A percentile compares a stretch with the other conserved stretches of the same genome.
Evolutionary conservation across 2,329 filamentous ascomycete genomes (phyloP).

Genomic region (Chrysoporthe austroafricana): DNA sequence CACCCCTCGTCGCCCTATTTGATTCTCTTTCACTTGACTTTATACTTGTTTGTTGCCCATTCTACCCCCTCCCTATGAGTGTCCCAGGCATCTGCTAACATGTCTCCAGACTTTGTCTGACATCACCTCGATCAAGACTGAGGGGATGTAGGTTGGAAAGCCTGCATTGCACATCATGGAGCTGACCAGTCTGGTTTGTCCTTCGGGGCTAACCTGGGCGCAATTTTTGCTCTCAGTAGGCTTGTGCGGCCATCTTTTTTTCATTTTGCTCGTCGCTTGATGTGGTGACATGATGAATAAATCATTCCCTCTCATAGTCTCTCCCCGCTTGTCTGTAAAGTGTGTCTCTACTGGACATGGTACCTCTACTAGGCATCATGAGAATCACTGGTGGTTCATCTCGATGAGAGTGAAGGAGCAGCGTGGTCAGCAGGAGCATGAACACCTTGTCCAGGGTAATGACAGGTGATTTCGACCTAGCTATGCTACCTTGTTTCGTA

Average conservation of each 20-base stretch:
- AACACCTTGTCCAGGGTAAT: no score
- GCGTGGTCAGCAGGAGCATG: no score
- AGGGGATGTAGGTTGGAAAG: slow-evolving; percentile 45
- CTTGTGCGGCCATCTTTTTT: slow-evolving; percentile 38
- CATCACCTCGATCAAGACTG: slow-evolving; percentile 47
- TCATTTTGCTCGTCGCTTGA: slow-evolving; percentile 47
- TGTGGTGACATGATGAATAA: slow-evolving; percentile 50
- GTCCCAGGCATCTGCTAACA: no score
- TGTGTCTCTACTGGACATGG: not conserved
- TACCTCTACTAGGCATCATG: not conserved
- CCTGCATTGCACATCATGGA: slow-evolving; percentile 60
- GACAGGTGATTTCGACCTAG: no score
- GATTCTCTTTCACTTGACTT: slow-evolving; percentile 37
- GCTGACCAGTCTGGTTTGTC: slow-evolving; percentile 53
- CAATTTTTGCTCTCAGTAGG: slow-evolving; percentile 50
- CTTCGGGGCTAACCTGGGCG: slow-evolving; percentile 55
- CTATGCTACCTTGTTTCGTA: not conserved
- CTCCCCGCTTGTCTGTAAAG: not conserved
- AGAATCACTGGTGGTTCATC: not conserved
- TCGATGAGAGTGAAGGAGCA: not conserved
- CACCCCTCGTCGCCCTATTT: slow-evolving; percentile 23
- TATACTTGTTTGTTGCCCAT: slow-evolving; percentile 45
- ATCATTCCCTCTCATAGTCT: not conserved
- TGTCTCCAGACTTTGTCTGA: slow-evolving; percentile 46
- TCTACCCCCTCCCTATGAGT: no score